Base-by-base conservation (phyloP, 1,139 yeast species). In the Williopsis jadinii region DNA sequence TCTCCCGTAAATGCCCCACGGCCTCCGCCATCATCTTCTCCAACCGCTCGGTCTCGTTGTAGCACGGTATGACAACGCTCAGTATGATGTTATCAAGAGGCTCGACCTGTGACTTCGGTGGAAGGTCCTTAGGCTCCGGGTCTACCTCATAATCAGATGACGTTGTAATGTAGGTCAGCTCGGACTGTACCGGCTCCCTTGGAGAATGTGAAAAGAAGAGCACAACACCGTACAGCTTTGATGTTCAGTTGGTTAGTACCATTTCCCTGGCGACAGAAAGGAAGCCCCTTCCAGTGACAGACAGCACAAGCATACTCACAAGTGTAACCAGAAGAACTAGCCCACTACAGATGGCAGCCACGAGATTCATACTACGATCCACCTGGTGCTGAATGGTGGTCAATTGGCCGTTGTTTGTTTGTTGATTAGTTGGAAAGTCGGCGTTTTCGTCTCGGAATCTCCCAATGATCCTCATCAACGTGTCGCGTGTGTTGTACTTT, bases 41-140 rank as follows among this genome's bases (percentile, higher is more conserved):
- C 45, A 92, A 70, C 43, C 98, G 70, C 19, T 69, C 62, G 1
- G 84, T 80, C 63, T 92, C 98, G 59, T 92, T 92, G 59, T 75
- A 92, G 58, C 97, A 88, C 9, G 98, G 98, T 13, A 92, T 75
- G 11, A 94, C 87, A 28, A 92, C 81, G 32, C 94, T 79, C 37
- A 90, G 54, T 34, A 71, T 71, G 26, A 83, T 60, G 11, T 46
- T 58, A 30, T 57, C 64, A n/a, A 44, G 40, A 2, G 45, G 38
- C 2, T 44, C 42, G 10, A 50, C 49, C 26, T 40, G 13, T 5
- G 42, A 42, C n/a, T 43, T 41, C 26, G 35, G 31, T 5, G 54
- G 56, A 9, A 55, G 43, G 4, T 48, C 44, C 29, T 51, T 41
- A 5, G 42, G 43, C 9, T 39, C 47, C 5, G 53, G 49, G 27